Conservation (phyloP, 1,139 yeast species). For the Saccharomyces uvarum region DNA sequence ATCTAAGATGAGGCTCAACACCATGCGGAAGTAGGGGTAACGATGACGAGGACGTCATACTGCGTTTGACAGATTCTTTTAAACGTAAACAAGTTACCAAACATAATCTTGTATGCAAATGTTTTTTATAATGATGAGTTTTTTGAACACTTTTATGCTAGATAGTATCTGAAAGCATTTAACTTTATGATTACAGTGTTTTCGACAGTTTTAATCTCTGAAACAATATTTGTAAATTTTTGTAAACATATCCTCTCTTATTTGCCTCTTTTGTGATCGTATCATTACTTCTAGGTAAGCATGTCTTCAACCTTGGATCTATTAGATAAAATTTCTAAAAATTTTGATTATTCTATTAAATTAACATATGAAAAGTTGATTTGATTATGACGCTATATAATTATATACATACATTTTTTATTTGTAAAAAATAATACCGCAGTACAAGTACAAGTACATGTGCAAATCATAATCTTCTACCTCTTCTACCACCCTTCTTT, state of each 20-base stretch:
- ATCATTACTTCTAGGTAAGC: not conserved
- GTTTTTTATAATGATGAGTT: not conserved
- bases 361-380: not conserved
- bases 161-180: constrained; percentile 31
- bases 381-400: not conserved
- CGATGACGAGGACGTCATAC: not conserved
- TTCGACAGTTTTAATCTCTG: constrained; percentile 20
- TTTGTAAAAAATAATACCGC: not conserved
- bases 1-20: not conserved
- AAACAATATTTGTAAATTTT: not conserved
- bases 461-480: constrained; percentile 89
- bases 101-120: not conserved
- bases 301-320: not conserved
- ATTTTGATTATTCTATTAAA: not conserved
- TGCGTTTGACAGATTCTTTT: not conserved
- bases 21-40: not conserved
- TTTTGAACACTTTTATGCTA: constrained; percentile 20
- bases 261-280: not conserved
- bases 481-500: constrained; percentile 99
- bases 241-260: not conserved
- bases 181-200: constrained; percentile 28
- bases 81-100: not conserved
- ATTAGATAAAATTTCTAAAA: not conserved
- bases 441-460: not conserved
- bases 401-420: not conserved